A percentile compares a stretch with the other conserved stretches of the same genome.
Conservation (phyloP, 2,329 filamentous ascomycete genomes). For the Aureobasidium sp. region DNA sequence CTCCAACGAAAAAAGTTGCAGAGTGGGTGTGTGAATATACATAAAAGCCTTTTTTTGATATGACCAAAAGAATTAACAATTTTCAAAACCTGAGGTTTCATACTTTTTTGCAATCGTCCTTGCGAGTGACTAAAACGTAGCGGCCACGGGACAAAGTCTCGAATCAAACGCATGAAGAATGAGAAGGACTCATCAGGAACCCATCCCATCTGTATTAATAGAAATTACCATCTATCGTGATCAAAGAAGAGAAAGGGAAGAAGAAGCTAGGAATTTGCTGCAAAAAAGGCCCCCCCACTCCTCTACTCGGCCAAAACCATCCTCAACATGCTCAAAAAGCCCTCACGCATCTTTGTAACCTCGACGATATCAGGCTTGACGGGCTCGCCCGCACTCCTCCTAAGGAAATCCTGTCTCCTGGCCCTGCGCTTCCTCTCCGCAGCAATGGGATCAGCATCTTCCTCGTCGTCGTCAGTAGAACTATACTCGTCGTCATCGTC, state of each 20-base stretch:
- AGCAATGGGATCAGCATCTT: slow-evolving; percentile 79
- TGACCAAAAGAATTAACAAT: too few species aligned
- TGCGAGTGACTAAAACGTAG: neutral
- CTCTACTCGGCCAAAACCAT: slow-evolving; percentile 27
- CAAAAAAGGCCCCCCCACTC: neutral
- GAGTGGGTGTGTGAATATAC: neutral
- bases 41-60: neutral
- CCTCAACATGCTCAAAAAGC: slow-evolving; percentile 31
- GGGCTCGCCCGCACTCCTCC: slow-evolving; percentile 32
- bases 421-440: slow-evolving; percentile 73
- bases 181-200: neutral
- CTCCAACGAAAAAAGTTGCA: too few species aligned
- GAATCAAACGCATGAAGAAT: neutral
- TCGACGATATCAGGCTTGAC: slow-evolving; percentile 30
- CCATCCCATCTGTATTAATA: neutral
- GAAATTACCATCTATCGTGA: neutral
- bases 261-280: neutral
- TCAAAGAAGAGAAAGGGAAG: neutral
- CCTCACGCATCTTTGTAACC: slow-evolving; percentile 28
- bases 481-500: slow-evolving; percentile 61
- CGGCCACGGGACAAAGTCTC: too few species aligned
- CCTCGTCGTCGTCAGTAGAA: slow-evolving; percentile 61
- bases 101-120: too few species aligned
- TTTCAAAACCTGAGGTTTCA: too few species aligned
- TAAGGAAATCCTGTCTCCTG: slow-evolving; percentile 70